Evolutionary conservation across 78 protist species (phyloP).

Genomic region (Diacronema lutheri): DNA sequence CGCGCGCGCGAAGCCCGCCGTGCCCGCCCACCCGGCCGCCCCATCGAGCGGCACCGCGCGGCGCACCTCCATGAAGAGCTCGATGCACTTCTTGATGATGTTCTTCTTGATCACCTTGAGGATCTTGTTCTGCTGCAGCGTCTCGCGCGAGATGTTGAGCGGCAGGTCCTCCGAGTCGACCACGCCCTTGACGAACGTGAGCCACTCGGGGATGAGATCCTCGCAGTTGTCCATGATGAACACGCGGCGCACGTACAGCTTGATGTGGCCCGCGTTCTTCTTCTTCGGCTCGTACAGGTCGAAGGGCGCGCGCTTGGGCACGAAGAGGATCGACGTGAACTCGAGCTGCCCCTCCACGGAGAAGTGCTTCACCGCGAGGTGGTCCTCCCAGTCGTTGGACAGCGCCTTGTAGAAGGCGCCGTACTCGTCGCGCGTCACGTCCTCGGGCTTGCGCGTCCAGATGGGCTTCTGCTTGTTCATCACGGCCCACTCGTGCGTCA

Average conservation of each 20-base stretch:
- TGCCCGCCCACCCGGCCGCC: no score
- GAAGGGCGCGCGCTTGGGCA: conserved; percentile 98
- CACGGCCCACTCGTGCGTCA: conserved; percentile 82
- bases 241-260: conserved; percentile 98
- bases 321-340: conserved; percentile 95
- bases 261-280: conserved; percentile 96
- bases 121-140: conserved; percentile 97
- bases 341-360: conserved; percentile 97
- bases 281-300: conserved; percentile 95
- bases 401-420: conserved; percentile 97
- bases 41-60: no score
- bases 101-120: conserved; percentile 98
- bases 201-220: conserved; percentile 98
- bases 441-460: conserved; percentile 97
- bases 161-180: conserved; percentile 99
- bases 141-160: conserved; percentile 99
- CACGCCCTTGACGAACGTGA: conserved; percentile 96
- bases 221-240: conserved; percentile 99
- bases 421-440: conserved; percentile 98
- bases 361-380: conserved; percentile 98
- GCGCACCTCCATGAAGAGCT: no score
- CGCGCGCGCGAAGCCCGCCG: no score
- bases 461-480: conserved; percentile 99
- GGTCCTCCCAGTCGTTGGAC: conserved; percentile 99
- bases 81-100: conserved; percentile 96